Percentiles rank a stretch among this genome's conserved stretches.
Evolutionary conservation across 2,329 filamentous ascomycete genomes (phyloP).

Genomic region (Pseudocercospora fijiensis): DNA sequence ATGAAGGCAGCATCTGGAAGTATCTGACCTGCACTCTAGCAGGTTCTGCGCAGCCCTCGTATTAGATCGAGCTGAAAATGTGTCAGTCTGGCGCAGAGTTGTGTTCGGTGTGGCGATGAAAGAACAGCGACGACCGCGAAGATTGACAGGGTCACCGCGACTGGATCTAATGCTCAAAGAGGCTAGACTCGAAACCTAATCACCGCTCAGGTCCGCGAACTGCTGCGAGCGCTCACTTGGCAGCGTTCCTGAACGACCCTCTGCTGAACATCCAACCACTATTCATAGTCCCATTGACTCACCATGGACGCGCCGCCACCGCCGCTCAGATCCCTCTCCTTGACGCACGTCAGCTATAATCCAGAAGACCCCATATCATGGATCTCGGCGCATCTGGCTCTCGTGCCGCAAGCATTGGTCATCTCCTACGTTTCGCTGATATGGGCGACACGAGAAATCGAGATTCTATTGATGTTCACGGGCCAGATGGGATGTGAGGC

Average conservation of each 20-base stretch:
- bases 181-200: neutral
- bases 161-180: neutral
- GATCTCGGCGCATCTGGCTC: slow-evolving; percentile 87
- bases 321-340: slow-evolving; percentile 80
- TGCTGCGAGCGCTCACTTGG: neutral
- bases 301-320: slow-evolving; percentile 54
- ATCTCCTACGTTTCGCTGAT: slow-evolving; percentile 87
- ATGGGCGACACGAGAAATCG: slow-evolving; percentile 86
- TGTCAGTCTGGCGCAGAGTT: neutral
- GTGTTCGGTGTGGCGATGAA: neutral
- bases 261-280: neutral
- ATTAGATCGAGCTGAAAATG: neutral
- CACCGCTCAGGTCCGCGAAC: neutral
- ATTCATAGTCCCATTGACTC: slow-evolving; percentile 8
- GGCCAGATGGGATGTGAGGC: slow-evolving; percentile 91
- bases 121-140: neutral
- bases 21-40: neutral
- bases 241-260: neutral
- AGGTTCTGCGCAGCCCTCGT: neutral
- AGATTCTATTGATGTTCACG: slow-evolving; percentile 83
- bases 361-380: slow-evolving; percentile 81
- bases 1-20: slow-evolving; percentile 27
- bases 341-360: slow-evolving; percentile 98
- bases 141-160: neutral
- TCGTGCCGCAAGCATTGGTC: slow-evolving; percentile 87